These are phyloP conservation scores for Tulasnella sp. DNA, from an alignment of 768 basidiomycete genomes.

Conservation along the genomic window DNA sequence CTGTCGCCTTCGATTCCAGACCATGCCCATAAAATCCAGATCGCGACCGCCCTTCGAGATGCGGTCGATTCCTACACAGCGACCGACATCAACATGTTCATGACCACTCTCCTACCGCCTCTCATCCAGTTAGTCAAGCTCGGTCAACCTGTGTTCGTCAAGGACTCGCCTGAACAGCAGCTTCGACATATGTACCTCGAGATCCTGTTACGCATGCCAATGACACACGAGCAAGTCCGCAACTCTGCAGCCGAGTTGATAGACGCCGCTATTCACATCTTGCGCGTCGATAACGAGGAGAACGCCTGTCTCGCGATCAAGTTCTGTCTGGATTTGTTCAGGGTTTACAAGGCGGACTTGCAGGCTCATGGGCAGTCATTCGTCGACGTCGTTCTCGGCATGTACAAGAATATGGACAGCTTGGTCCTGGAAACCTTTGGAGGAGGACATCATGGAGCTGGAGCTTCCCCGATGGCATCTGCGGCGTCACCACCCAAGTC, in stretches of 20 bases:
- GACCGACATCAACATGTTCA: slow-evolving; percentile 53
- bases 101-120: slow-evolving; percentile 62
- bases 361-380: slow-evolving; percentile 71
- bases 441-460: neutral
- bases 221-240: slow-evolving; percentile 60
- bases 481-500: slow-evolving; percentile 8
- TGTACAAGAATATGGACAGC: slow-evolving; percentile 59
- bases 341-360: slow-evolving; percentile 58
- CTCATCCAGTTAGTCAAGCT: slow-evolving; percentile 60
- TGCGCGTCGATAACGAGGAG: slow-evolving; percentile 91
- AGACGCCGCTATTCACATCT: slow-evolving; percentile 67
- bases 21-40: slow-evolving; percentile 43
- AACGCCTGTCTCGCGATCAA: slow-evolving; percentile 86
- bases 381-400: slow-evolving; percentile 65
- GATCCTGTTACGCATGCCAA: slow-evolving; percentile 75
- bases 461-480: neutral
- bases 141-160: slow-evolving; percentile 44
- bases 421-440: slow-evolving; percentile 61
- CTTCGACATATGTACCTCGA: slow-evolving; percentile 83
- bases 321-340: slow-evolving; percentile 77
- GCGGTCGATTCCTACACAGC: slow-evolving; percentile 71
- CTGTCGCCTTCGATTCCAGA: slow-evolving; percentile 1
- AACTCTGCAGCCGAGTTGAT: slow-evolving; percentile 56
- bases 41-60: slow-evolving; percentile 71
- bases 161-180: slow-evolving; percentile 32